Evolutionary conservation across 495 filamentous ascomycete genomes (phyloP), one percentile per base, ranked within the genome.

Genomic region (Pseudevernia furfuracea): DNA sequence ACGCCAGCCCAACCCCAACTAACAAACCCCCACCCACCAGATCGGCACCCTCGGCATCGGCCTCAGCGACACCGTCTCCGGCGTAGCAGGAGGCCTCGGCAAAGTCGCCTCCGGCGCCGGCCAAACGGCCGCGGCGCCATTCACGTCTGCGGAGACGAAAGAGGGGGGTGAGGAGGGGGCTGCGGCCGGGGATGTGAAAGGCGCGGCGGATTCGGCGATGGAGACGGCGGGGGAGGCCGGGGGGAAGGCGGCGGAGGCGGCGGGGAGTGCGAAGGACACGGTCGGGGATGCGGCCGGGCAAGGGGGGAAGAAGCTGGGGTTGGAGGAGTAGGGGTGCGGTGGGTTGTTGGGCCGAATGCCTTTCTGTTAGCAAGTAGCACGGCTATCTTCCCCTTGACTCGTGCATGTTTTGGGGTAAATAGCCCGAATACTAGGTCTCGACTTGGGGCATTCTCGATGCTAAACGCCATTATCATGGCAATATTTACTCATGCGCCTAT

Each of bases 1-100:
- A n/a, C n/a, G n/a, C n/a, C n/a, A n/a, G n/a, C n/a, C n/a, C n/a
- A 49, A 25, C 1, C 23, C 5, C 23, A 1, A 10, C 46, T 49
- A 49, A 49, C 23, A 4, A 4, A 2, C 14, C 10, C 1, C 23
- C 12, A 19, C 10, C 14, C 32, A 4, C 32, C 43, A 68, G 67
- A 63, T 64, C 46, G 64, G 60, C 5, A 52, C 64, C 9, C 58
- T 69, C 25, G 64, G 63, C n/a, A 30, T 38, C 39, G 67, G 67
- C 30, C 36, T 69, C 37, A 65, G 55, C n/a, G 64, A 66, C 32
- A 69, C 67, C 23, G 67, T 69, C 32, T 58, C 43, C 21, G 67
- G 67, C 36, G 64, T 69, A 9, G 60, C 63, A 9, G 67, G 60
- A 17, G 67, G 67, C 2, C 55, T 69, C 4, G 67, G 67, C 28